Evolutionary conservation across 345 rosid species (phyloP), one percentile per base, ranked within the genome.

Genomic region (Acer campestre): DNA sequence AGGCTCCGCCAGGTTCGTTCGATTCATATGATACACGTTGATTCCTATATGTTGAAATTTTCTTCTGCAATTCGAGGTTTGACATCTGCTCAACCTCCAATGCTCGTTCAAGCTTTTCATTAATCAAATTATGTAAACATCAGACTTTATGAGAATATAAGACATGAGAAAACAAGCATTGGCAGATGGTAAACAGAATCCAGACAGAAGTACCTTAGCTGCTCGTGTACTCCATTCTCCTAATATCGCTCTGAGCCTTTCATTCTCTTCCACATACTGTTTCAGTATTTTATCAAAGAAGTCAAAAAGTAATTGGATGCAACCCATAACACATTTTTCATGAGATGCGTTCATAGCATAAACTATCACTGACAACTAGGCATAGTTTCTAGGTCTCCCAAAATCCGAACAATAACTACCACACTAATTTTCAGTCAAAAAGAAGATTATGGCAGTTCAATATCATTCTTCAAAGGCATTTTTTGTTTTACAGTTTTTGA

Each of bases 151-250:
- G 22, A 7, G 27, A 51, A 25, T 49, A 9, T 51, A n/a, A 2
- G 53, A 61, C 0, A 6, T 27, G 69, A 42, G 64, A 27, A 68
- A 48, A 20, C 62, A 49, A 76, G 58, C 38, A 65, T 35, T 68
- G 13, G n/a, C 17, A 9, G 35, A 17, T 17, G 27, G 61, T 65
- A 29, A 40, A 67, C 67, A 65, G 56, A 74, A 61, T 10, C 66
- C 70, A 29, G 17, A 53, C 22, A 44, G 18, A 0, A 23, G 78
- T 89, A 95, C 99, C 94, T 93, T 95, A 4, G 99, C 98, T 61
- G 99, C 96, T 16, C 93, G 82, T 58, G 92, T 76, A 71, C 98
- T 95, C 98, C 97, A 95, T 87, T 95, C 97, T 70, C 96, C 92
- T 73, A 95, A 78, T 23, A 95, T 93, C 35, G 97, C 97, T 80